These are phyloP conservation scores for Leccinum broughii DNA, from an alignment of 768 basidiomycete species.

Conservation along the genomic window DNA sequence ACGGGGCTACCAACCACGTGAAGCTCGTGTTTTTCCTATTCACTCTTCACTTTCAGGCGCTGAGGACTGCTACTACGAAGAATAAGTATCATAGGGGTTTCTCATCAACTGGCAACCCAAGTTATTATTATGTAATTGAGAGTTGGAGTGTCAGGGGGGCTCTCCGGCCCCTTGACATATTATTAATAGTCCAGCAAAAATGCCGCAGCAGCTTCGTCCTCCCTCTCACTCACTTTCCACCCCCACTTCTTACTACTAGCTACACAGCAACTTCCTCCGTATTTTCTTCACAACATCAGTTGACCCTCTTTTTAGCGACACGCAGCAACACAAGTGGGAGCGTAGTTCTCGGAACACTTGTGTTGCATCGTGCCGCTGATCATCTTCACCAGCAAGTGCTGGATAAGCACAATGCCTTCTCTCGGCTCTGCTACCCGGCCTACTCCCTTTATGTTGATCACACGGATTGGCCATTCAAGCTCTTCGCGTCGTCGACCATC, in stretches of 20 bases:
- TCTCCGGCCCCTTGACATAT: constrained; percentile 14
- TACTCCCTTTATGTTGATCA: no score
- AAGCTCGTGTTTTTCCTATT: no score
- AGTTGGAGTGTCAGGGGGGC: background rate
- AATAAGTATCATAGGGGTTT: no score
- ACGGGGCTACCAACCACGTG: no score
- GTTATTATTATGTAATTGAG: background rate
- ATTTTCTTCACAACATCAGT: background rate
- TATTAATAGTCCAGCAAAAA: constrained; percentile 30
- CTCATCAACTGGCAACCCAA: no score
- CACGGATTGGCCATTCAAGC: background rate
- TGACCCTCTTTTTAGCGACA: constrained; percentile 5
- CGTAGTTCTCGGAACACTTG: constrained; percentile 49
- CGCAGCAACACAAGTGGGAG: constrained; percentile 40
- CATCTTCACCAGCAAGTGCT: background rate
- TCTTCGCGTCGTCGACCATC: background rate
- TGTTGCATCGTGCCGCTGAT: constrained; percentile 20
- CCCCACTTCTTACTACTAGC: background rate
- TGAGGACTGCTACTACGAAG: no score
- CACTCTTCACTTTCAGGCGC: no score
- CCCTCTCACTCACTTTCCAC: background rate
- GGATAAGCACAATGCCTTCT: background rate
- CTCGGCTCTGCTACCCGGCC: background rate
- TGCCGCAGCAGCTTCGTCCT: constrained; percentile 35
- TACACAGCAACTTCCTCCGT: background rate